Evolutionary conservation across 345 rosid genomes (phyloP).

Genomic region (Brassica rapa): DNA sequence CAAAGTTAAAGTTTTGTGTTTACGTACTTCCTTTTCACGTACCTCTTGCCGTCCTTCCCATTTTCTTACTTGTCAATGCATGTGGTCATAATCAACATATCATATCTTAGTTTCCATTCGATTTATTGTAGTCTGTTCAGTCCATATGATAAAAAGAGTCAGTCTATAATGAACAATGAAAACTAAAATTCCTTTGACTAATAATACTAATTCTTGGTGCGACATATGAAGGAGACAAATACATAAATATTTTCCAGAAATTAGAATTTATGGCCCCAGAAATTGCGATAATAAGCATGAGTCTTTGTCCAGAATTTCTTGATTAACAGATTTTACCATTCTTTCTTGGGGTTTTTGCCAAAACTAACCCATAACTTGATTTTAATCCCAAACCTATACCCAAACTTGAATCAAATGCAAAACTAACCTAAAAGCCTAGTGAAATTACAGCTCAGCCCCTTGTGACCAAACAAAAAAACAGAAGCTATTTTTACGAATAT

Average conservation of each 20-base stretch:
- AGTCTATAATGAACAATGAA: background rate
- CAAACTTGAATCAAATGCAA: too few relatives aligned
- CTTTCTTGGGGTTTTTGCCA: too few relatives aligned
- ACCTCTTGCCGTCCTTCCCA: background rate
- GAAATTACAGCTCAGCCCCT: too few relatives aligned
- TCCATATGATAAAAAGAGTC: background rate
- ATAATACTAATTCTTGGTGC: background rate
- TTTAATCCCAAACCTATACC: too few relatives aligned
- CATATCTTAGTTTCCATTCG: background rate
- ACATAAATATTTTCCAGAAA: background rate
- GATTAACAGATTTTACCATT: background rate
- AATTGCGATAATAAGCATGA: background rate
- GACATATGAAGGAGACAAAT: background rate
- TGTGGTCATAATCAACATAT: background rate
- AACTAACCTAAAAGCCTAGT: too few relatives aligned
- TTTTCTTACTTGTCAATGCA: background rate
- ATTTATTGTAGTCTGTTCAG: background rate
- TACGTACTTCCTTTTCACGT: background rate
- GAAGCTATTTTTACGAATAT: too few relatives aligned
- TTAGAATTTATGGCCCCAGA: background rate
- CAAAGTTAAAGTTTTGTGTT: slow-evolving; percentile 8
- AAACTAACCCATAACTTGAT: too few relatives aligned
- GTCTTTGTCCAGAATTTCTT: background rate
- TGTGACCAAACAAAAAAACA: too few relatives aligned
- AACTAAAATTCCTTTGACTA: background rate